These are phyloP conservation scores for Monilinia polystroma DNA, from an alignment of 2,329 filamentous ascomycete species.

Conservation along the genomic window DNA sequence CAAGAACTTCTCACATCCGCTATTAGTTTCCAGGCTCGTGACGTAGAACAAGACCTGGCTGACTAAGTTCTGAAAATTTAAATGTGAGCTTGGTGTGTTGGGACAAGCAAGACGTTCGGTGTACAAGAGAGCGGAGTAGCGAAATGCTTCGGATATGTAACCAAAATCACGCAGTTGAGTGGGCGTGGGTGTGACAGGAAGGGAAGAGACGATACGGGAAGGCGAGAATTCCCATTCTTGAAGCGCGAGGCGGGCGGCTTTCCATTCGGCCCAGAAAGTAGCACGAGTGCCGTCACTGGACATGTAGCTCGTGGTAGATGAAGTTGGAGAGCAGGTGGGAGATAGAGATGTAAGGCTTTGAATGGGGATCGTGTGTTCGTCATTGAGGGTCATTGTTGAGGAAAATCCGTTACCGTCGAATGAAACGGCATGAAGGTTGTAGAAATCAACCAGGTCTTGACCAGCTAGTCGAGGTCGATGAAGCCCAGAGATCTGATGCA, in stretches of 20 bases:
- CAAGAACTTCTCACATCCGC: slow-evolving; percentile 78
- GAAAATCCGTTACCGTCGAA: slow-evolving; percentile 69
- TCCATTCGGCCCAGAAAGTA: slow-evolving; percentile 86
- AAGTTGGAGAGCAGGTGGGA: slow-evolving; percentile 40
- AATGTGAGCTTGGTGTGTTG: slow-evolving; percentile 66
- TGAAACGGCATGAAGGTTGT: slow-evolving; percentile 53
- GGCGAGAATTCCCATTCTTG: slow-evolving; percentile 78
- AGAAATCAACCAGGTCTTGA: slow-evolving; percentile 48
- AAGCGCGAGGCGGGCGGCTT: slow-evolving; percentile 70
- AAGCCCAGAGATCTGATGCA: slow-evolving; percentile 35
- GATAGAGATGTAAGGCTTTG: slow-evolving; percentile 27
- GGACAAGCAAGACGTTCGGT: slow-evolving; percentile 84
- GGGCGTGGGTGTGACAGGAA: slow-evolving; percentile 51
- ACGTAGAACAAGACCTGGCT: slow-evolving; percentile 81
- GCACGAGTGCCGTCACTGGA: slow-evolving; percentile 56
- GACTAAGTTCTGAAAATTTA: slow-evolving; percentile 80
- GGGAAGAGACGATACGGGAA: slow-evolving; percentile 50
- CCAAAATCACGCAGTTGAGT: slow-evolving; percentile 71
- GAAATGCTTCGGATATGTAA: slow-evolving; percentile 86
- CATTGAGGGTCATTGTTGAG: slow-evolving; percentile 47
- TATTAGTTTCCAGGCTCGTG: slow-evolving; percentile 70
- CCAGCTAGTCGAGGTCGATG: slow-evolving; percentile 44
- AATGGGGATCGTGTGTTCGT: slow-evolving; percentile 51
- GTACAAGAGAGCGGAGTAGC: slow-evolving; percentile 84
- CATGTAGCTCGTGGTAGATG: not conserved